Evolutionary conservation across 2,329 filamentous ascomycete species (phyloP), one percentile per base, ranked within the genome.

Genomic region (Fusarium sambucinum): DNA sequence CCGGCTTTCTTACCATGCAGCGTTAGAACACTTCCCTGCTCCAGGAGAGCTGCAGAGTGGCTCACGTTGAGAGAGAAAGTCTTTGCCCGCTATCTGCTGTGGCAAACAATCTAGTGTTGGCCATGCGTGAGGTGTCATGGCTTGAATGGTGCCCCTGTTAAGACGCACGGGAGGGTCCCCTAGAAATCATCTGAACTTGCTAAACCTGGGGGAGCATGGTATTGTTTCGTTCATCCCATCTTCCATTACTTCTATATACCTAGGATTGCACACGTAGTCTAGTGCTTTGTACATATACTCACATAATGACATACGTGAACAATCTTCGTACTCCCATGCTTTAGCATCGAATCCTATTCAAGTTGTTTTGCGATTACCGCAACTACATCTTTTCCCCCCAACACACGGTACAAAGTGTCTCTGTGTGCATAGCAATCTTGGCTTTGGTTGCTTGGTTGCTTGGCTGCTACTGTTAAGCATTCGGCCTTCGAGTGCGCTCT

Each of bases 111-210:
- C 42, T 52, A 50, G 51, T 59, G 27, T 35, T 61, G 38, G 46
- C 63, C 46, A 54, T 50, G 50, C 35, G 51, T 59, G 38, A 56
- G 45, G 55, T 60, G 46, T 45, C 21, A 50, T 55, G 53, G 50
- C 52, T 61, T 55, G 55, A 40, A 60, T 50, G 54, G 21, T 14
- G 54, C 57, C 71, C 66, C 64, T 70, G 60, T 56, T 53, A 52
- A 47, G 60, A 51, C 25, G 46, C 55, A 46, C 57, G 52, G 62
- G 66, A 63, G 62, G 48, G 42, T 73, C 59, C 60, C 72, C 61
- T 70, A 19, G 19, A 13, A 42, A 51, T 73, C 69, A 59, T 72
- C 60, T 51, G 60, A 69, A 63, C 63, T 67, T 51, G 33, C 42
- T 62, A 59, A 56, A 45, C 57, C 61, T 42, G 35, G 59, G 55